Evolutionary conservation across 1,139 yeast species (phyloP).

Genomic region (Taphrina flavorubra): DNA sequence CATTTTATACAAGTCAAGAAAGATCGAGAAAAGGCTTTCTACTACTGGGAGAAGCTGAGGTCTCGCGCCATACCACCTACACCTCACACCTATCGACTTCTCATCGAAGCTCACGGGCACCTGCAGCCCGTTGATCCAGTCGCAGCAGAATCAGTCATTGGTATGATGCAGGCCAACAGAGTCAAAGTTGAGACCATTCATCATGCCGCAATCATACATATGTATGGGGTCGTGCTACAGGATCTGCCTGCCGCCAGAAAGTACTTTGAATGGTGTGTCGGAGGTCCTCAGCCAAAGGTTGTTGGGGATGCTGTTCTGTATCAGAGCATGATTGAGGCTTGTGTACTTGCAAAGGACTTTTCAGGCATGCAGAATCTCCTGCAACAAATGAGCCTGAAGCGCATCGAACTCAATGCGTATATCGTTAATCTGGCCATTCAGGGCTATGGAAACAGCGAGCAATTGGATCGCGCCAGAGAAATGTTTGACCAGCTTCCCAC

Average conservation of each 20-base stretch:
- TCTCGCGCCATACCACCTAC: slow-evolving; percentile 51
- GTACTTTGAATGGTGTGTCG: slow-evolving; percentile 50
- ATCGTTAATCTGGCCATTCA: slow-evolving; percentile 53
- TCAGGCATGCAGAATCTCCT: slow-evolving; percentile 51
- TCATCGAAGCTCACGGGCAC: slow-evolving; percentile 54
- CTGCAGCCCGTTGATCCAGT: slow-evolving; percentile 51
- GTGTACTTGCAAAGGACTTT: slow-evolving; percentile 51
- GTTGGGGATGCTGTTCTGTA: slow-evolving; percentile 15
- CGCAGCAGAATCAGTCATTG: slow-evolving; percentile 53
- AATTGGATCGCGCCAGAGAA: slow-evolving; percentile 50
- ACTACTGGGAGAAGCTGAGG: slow-evolving; percentile 50
- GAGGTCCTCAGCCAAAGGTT: slow-evolving; percentile 44
- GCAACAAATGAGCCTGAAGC: slow-evolving; percentile 52
- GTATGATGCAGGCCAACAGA: slow-evolving; percentile 50
- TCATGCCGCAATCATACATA: slow-evolving; percentile 54
- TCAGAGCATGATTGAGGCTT: slow-evolving; percentile 50
- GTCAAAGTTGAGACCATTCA: slow-evolving; percentile 51
- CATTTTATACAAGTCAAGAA: slow-evolving; percentile 52
- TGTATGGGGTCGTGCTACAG: slow-evolving; percentile 53
- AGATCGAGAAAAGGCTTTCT: slow-evolving; percentile 52
- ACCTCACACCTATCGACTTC: slow-evolving; percentile 54
- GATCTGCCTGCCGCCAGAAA: slow-evolving; percentile 52
- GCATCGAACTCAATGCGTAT: slow-evolving; percentile 52
- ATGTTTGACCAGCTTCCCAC: slow-evolving; percentile 50
- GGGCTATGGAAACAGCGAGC: slow-evolving; percentile 53